phyloP scores from a whole-genome alignment of 305 asterid species.

The Euphrasia arctica region DNA sequence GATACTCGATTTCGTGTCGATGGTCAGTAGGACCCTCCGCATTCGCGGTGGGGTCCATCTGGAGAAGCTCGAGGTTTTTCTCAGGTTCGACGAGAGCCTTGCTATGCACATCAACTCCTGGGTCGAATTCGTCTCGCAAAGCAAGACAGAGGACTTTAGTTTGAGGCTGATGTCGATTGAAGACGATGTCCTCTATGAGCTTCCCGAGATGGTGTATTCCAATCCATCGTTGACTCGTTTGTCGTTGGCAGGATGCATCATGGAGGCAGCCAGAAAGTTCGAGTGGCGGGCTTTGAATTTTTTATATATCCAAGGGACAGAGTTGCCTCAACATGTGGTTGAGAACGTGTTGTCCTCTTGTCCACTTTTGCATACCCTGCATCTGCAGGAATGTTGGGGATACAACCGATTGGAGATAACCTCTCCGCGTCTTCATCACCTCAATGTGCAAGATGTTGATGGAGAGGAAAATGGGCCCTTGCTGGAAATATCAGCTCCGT shows the following conservation, averaged over 20 bases:
- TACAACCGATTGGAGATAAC: background rate
- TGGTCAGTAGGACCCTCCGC: background rate
- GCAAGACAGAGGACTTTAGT: background rate
- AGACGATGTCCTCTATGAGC: background rate
- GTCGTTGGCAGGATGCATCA: background rate
- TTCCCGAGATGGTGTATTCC: background rate
- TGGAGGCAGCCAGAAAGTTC: background rate
- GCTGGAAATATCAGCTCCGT: slow-evolving; percentile 3
- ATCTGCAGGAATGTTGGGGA: background rate
- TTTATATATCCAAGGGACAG: background rate
- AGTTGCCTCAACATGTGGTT: background rate
- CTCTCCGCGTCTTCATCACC: background rate
- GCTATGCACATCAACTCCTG: background rate
- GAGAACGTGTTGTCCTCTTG: background rate
- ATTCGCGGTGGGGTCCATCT: background rate
- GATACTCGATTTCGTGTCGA: background rate
- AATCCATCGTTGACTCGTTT: background rate
- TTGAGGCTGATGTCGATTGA: background rate
- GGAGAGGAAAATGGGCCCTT: background rate
- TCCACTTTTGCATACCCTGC: background rate
- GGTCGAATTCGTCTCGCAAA: background rate
- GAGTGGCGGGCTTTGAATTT: background rate
- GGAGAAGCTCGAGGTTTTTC: background rate
- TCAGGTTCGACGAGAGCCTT: background rate
- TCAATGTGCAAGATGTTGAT: background rate